Percentiles rank a stretch among this genome's conserved stretches.
Evolutionary conservation across 208 protist species (phyloP).

Genomic region (Acanthamoeba divionensis): DNA sequence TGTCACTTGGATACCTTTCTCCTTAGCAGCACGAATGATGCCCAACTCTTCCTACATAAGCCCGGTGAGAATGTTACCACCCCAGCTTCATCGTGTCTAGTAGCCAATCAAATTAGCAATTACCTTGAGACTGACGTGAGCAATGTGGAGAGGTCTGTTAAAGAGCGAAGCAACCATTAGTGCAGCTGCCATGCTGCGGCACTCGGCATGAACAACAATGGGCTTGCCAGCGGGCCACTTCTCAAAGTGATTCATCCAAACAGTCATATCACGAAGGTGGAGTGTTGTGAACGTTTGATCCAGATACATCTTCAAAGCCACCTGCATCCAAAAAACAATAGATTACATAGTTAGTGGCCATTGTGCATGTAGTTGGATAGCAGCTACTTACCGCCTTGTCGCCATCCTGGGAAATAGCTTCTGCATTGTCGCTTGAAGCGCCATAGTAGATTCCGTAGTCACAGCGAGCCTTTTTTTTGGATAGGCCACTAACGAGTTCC

Average conservation of each 20-base stretch:
- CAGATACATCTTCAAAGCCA: slow-evolving; percentile 67
- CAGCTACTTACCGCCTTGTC: slow-evolving; percentile 33
- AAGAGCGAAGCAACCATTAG: slow-evolving; percentile 61
- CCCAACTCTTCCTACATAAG: slow-evolving; percentile 84
- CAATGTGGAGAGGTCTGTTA: slow-evolving; percentile 83
- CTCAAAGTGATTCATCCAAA: slow-evolving; percentile 67
- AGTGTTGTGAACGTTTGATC: slow-evolving; percentile 65
- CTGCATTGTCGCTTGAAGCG: slow-evolving; percentile 61
- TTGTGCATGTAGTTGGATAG: no score
- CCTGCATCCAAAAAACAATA: neutral
- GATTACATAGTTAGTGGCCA: no score
- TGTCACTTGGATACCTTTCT: slow-evolving; percentile 79
- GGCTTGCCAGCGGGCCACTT: slow-evolving; percentile 57
- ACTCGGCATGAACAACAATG: slow-evolving; percentile 68
- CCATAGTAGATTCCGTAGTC: slow-evolving; percentile 70
- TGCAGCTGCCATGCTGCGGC: slow-evolving; percentile 60
- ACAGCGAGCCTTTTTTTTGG: slow-evolving; percentile 59
- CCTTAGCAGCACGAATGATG: slow-evolving; percentile 79
- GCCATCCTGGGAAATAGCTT: neutral
- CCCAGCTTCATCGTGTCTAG: no score
- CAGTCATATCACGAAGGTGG: slow-evolving; percentile 63
- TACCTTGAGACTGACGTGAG: slow-evolving; percentile 87
- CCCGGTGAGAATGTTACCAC: no score
- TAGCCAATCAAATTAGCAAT: no score
- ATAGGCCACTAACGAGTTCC: slow-evolving; percentile 28